Conservation (phyloP, 2,329 filamentous ascomycete genomes). For the Ophiostoma tasmaniense region DNA sequence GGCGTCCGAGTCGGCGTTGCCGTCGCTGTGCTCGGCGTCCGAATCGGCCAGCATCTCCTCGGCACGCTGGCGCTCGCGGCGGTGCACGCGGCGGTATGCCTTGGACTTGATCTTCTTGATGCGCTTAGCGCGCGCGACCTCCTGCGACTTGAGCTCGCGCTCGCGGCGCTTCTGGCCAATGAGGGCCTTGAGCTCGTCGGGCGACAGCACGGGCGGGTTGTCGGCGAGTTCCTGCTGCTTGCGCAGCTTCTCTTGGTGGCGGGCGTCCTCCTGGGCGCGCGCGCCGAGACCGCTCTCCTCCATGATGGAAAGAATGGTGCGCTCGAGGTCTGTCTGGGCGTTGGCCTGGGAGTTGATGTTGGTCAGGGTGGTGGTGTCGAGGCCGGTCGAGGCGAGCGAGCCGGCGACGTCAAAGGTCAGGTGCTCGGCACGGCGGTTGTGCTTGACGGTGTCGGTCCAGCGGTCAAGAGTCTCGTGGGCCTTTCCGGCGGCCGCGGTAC, state of each 20-base stretch:
- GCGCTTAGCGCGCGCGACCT: slow-evolving; percentile 79
- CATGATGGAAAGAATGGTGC: slow-evolving; percentile 78
- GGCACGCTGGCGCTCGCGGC: slow-evolving; percentile 57
- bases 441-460: slow-evolving; percentile 93
- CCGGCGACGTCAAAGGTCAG: slow-evolving; percentile 78
- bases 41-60: slow-evolving; percentile 44
- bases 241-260: slow-evolving; percentile 38
- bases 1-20: slow-evolving; percentile 58
- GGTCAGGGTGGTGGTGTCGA: slow-evolving; percentile 43
- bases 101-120: slow-evolving; percentile 99
- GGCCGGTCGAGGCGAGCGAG: slow-evolving; percentile 52
- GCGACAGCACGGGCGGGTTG: slow-evolving; percentile 59
- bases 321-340: slow-evolving; percentile 72
- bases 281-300: slow-evolving; percentile 72
- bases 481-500: slow-evolving; percentile 76
- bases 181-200: slow-evolving; percentile 61
- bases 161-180: slow-evolving; percentile 68
- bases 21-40: slow-evolving; percentile 46
- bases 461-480: slow-evolving; percentile 83
- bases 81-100: slow-evolving; percentile 82
- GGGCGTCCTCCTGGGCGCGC: slow-evolving; percentile 26
- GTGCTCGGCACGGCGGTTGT: slow-evolving; percentile 85
- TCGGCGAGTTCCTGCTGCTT: slow-evolving; percentile 57
- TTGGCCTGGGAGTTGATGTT: slow-evolving; percentile 53
- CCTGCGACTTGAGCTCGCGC: slow-evolving; percentile 77